phyloP scores from a whole-genome alignment of 163 green algal species.

The Chlorella variabilis region DNA sequence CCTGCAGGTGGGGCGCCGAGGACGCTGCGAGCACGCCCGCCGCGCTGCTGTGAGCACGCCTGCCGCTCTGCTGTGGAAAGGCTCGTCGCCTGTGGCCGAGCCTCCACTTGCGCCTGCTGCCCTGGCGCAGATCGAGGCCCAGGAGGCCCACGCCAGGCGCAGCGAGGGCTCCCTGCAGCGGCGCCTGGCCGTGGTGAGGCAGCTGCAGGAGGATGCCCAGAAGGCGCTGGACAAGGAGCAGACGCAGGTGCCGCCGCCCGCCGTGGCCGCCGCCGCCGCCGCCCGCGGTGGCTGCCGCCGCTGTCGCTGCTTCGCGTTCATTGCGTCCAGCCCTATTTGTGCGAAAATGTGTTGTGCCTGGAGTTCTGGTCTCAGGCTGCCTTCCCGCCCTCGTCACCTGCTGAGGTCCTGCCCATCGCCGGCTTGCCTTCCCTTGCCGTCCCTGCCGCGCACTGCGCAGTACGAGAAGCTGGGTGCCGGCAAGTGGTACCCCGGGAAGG shows the following conservation, averaged over 20 bases:
- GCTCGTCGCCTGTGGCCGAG: too few species aligned
- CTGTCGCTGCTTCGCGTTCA: too few species aligned
- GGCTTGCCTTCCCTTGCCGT: neutral
- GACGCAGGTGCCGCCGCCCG: too few species aligned
- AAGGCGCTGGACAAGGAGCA: neutral
- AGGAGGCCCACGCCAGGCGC: neutral
- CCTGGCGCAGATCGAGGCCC: neutral
- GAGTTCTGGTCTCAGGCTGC: neutral
- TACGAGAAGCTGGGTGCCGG: neutral
- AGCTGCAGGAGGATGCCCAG: neutral
- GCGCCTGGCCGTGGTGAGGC: neutral
- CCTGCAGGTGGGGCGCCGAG: neutral
- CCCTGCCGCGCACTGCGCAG: too few species aligned
- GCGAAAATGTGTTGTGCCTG: too few species aligned
- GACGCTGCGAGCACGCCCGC: neutral
- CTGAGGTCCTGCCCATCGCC: too few species aligned
- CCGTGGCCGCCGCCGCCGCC: too few species aligned
- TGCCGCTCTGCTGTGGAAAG: neutral
- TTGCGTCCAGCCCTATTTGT: too few species aligned
- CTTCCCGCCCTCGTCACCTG: too few species aligned
- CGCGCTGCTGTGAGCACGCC: too few species aligned
- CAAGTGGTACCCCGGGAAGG: constrained; percentile 22
- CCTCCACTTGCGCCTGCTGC: too few species aligned
- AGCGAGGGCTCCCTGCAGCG: neutral
- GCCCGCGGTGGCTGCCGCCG: too few species aligned